Base-by-base conservation (phyloP, 2,329 filamentous ascomycete species). In the Conoideocrella luteorostrata region DNA sequence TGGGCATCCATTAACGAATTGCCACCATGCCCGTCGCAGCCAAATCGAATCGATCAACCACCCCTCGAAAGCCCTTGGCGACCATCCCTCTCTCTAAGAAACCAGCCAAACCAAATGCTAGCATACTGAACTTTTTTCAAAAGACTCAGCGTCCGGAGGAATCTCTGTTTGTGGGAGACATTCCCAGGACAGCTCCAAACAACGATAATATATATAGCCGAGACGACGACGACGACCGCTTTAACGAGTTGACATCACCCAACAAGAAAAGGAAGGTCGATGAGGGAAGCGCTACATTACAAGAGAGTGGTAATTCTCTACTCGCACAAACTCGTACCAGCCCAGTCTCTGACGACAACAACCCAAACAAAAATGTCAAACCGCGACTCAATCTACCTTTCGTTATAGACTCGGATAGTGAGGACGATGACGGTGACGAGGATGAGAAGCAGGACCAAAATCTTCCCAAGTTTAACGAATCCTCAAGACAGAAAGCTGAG, bases 41-140 rank as follows among this genome's bases (percentile, higher is more conserved):
- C 42, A 67, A 62, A 50, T 41, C 53, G 26, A 60, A 47, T 23
- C 62, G 60, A 42, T 53, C 57, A 9, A 50, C 52, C 37, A 62
- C 60, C 6, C 61, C 63, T 21, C 60, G 51, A 48, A 67, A 64
- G 45, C 45, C 61, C 12, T 39, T 46, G 10, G 45, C 54, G 3
- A 38, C 45, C 17, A 49, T 52, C 3, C 46, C 54, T 21, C 39
- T 54, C 4, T 45, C 56, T n/a, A 66, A 64, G 51, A 67, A 63
- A 40, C 56, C 67, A 4, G 52, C 55, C 17, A 67, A 66, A 30
- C 66, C 68, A 1, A 87, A 86, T 53, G 70, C 72, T 6, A 88
- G 81, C 50, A 88, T 88, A 24, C 64, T 88, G 12, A 87, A 65
- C 50, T 89, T 88, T 61, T 89, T 89, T 58, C 81, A 85, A 56